Evolutionary conservation across 495 filamentous ascomycete species (phyloP), one percentile per base, ranked within the genome.

Genomic region (Cercophora scortea): DNA sequence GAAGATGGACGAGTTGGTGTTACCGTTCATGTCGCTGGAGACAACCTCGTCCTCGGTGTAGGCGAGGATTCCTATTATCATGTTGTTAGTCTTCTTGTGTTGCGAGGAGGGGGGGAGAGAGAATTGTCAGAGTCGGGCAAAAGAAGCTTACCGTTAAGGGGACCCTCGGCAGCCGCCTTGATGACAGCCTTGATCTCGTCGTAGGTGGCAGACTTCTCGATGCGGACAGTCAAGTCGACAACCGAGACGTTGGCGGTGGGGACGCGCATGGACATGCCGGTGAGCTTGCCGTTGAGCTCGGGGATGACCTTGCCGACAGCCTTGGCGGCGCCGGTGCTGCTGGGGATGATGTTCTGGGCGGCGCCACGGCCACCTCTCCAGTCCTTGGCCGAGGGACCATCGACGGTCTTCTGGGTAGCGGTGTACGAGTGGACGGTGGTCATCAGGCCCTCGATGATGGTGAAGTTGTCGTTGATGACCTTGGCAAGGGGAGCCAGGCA

Each of bases 371-470:
- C 93, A 80, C 93, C 93, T 76, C 93, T 85, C 93, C 93, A 98
- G 82, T 98, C 93, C 89, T 98, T 98, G 71, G 78, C 76, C 44
- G 93, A 97, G 60, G 93, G 93, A 65, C 90, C 94, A 65, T 98
- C 93, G 62, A 98, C 93, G 58, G 91, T 95, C 87, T 97, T 97
- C 81, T 98, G 93, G 71, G 93, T 98, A 64, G 93, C 94, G 61
- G 93, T 98, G 88, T 97, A 97, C 65, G 93, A 96, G 86, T 98
- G 93, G 73, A 97, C 82, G 56, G 93, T 98, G 73, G 93, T 98
- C 93, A 98, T 98, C 60, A 98, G 86, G 80, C 94, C 93, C 82
- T 98, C 93, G 71, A 97, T 76, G 74, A 98, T 90, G 73, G 79
- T 84, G 81, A 84, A 98, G 67, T 97, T 90, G 80, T 98, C 93